Conservation (phyloP, 495 filamentous ascomycete species). For the Talaromyces ruber region DNA sequence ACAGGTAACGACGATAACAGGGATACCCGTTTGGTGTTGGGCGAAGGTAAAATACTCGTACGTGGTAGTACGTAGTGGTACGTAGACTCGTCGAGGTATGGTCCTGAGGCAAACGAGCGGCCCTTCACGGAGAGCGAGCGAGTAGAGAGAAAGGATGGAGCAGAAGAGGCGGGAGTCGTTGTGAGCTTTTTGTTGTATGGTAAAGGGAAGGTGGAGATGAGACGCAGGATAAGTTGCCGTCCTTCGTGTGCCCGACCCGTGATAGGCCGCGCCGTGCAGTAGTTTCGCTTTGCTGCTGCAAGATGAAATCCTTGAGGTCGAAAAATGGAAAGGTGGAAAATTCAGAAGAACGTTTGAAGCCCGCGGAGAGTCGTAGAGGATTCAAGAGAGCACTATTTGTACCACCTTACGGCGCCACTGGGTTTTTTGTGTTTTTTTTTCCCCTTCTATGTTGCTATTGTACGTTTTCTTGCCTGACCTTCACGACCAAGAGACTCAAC, state of each 20-base stretch:
- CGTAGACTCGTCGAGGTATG: no score
- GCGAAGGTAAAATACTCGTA: neutral
- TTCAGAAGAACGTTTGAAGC: neutral
- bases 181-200: no score
- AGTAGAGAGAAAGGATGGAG: neutral
- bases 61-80: no score
- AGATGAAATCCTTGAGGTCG: neutral
- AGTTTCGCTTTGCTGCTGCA: neutral
- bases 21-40: neutral
- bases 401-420: neutral
- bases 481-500: neutral
- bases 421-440: neutral
- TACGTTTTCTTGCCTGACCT: neutral
- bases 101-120: no score
- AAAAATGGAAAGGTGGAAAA: constrained; percentile 1
- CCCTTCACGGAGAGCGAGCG: neutral
- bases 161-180: no score
- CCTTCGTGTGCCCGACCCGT: neutral
- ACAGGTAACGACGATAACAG: neutral
- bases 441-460: neutral
- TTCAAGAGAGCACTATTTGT: neutral
- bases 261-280: constrained; percentile 8
- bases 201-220: neutral
- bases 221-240: neutral
- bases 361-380: neutral